Evolutionary conservation across 331 rosid species (phyloP).

Genomic region (Erythrophleum ivorense): DNA sequence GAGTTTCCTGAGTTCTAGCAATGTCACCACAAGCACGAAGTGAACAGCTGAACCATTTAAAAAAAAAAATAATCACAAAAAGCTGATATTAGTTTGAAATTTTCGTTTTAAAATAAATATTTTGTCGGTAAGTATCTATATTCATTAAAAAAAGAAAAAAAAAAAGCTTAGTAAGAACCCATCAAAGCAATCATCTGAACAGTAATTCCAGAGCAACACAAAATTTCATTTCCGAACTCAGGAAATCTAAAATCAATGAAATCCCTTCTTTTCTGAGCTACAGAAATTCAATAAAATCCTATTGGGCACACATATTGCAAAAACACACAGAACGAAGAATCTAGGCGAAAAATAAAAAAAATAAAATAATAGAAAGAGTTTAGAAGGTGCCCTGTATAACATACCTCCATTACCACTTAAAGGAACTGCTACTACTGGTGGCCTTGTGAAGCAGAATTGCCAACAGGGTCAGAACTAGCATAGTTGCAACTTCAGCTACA

Average conservation of each 20-base stretch:
- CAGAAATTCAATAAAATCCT: neutral
- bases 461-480: conserved; percentile 65
- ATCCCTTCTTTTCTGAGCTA: neutral
- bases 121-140: neutral
- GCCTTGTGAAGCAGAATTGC: conserved; percentile 67
- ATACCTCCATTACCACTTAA: conserved; percentile 60
- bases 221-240: neutral
- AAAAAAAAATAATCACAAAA: too few species aligned
- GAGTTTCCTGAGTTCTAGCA: neutral
- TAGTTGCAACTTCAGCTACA: conserved; percentile 61
- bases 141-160: neutral
- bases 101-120: neutral
- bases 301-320: neutral
- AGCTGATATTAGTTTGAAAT: neutral
- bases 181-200: neutral
- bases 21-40: neutral
- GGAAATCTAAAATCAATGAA: neutral
- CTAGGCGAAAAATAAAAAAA: neutral
- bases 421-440: conserved; percentile 45
- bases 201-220: neutral
- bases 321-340: neutral
- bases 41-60: neutral
- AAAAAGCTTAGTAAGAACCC: neutral
- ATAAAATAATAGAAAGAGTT: too few species aligned
- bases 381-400: conserved; percentile 56